phyloP scores from a whole-genome alignment of 345 rosid genomes.

The Eucalyptus tenuipes region DNA sequence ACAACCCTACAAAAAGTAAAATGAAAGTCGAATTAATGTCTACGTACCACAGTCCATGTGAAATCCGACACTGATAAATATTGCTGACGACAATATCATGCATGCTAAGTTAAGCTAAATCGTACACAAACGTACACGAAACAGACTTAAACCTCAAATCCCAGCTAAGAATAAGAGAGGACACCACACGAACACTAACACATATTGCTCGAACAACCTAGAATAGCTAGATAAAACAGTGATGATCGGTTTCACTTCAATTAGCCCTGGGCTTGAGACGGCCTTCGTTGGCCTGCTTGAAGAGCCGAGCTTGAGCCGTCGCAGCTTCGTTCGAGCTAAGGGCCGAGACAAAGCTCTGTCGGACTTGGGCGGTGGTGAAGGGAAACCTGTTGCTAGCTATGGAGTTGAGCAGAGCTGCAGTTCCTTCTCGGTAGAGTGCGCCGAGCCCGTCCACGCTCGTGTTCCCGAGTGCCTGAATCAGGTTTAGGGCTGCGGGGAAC shows the following conservation, averaged over 20 bases:
- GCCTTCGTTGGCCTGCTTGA: slow-evolving; percentile 86
- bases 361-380: slow-evolving; percentile 55
- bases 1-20: not conserved
- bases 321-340: slow-evolving; percentile 53
- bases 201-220: not conserved
- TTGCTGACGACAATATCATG: not conserved
- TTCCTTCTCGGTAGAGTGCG: slow-evolving; percentile 72
- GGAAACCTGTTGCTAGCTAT: slow-evolving; percentile 53
- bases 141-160: not conserved
- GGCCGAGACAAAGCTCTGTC: slow-evolving; percentile 45
- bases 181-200: not conserved
- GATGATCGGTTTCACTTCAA: not conserved
- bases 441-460: slow-evolving; percentile 55
- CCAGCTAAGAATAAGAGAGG: not conserved
- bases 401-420: slow-evolving; percentile 87
- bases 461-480: slow-evolving; percentile 74
- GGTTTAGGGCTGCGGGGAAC: slow-evolving; percentile 25
- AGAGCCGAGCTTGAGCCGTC: slow-evolving; percentile 53
- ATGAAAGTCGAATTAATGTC: not conserved
- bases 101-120: not conserved
- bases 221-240: not conserved
- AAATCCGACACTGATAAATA: not conserved
- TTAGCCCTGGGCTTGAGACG: slow-evolving; percentile 46
- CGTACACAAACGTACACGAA: not conserved
- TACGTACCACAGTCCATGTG: not conserved